phyloP scores from a whole-genome alignment of 2,329 filamentous ascomycete species.

The Paracorniculantispora psalliotae region DNA sequence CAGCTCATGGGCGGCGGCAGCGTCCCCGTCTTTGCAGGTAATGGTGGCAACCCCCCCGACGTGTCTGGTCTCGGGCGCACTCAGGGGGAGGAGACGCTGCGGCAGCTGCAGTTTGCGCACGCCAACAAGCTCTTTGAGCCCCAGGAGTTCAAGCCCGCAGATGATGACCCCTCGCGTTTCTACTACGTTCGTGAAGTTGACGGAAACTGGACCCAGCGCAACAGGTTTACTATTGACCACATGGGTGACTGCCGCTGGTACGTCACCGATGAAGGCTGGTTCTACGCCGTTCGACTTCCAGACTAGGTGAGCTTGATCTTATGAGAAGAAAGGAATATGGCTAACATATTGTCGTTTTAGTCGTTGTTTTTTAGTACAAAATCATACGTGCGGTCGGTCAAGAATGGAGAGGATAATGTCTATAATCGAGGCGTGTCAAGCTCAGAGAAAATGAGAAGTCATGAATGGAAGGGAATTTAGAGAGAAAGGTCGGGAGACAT shows the following conservation, averaged over 20 bases:
- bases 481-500: neutral
- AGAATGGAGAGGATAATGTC: neutral
- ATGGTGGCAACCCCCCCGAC: constrained; percentile 39
- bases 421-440: neutral
- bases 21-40: constrained; percentile 37
- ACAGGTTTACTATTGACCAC: constrained; percentile 55
- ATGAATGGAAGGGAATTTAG: neutral
- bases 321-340: neutral
- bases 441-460: neutral
- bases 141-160: constrained; percentile 59
- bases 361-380: neutral
- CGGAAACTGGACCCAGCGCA: constrained; percentile 55
- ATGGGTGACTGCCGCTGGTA: constrained; percentile 56
- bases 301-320: constrained; percentile 20
- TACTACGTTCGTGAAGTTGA: constrained; percentile 59
- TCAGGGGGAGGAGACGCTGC: constrained; percentile 39
- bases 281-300: constrained; percentile 55
- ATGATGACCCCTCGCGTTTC: constrained; percentile 55
- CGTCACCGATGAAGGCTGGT: constrained; percentile 50
- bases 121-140: constrained; percentile 48
- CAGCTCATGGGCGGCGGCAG: constrained; percentile 16
- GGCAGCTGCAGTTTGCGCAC: constrained; percentile 45
- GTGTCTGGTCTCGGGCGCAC: constrained; percentile 50
- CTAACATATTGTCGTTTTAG: neutral
- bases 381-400: neutral